A percentile compares a stretch with the other conserved stretches of the same genome.
Evolutionary conservation across 139 green algal genomes (phyloP).

Genomic region (Haematococcus lacustris): DNA sequence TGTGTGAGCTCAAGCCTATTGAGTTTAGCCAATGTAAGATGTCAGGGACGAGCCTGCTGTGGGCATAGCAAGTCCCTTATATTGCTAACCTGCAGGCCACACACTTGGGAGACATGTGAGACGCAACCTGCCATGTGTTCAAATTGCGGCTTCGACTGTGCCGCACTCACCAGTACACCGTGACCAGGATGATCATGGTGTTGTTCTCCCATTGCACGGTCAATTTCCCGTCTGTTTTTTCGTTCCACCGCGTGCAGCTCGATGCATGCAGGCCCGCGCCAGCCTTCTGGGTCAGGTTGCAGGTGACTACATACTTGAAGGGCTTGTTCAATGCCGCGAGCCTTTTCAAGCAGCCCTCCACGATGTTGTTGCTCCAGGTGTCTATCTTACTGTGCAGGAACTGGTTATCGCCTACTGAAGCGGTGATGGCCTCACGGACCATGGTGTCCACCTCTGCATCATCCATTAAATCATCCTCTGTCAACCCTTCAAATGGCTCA

Average conservation of each 20-base stretch:
- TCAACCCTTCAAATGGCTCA: neutral
- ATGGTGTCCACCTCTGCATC: constrained; percentile 80
- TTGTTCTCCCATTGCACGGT: constrained; percentile 79
- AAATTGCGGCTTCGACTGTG: too few species aligned
- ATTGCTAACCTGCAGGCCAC: too few species aligned
- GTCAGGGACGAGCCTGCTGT: too few species aligned
- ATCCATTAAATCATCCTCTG: constrained; percentile 76
- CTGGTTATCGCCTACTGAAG: constrained; percentile 54
- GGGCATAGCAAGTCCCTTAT: too few species aligned
- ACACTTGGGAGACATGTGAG: too few species aligned
- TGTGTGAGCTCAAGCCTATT: too few species aligned
- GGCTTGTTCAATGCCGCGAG: constrained; percentile 69
- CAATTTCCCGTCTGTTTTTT: constrained; percentile 78
- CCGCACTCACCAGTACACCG: constrained; percentile 74
- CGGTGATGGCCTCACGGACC: constrained; percentile 51
- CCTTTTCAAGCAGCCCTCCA: constrained; percentile 73
- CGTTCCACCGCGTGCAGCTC: constrained; percentile 69
- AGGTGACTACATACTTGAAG: constrained; percentile 76
- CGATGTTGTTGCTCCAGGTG: constrained; percentile 62
- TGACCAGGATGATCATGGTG: constrained; percentile 70
- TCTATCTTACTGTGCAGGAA: constrained; percentile 69
- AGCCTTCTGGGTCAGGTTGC: constrained; percentile 71
- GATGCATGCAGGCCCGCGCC: constrained; percentile 72
- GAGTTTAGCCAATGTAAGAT: too few species aligned
- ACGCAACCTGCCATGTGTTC: too few species aligned